Percentiles rank a stretch among this genome's conserved stretches.
These are phyloP conservation scores for Penicillium atrosanguineum DNA, from an alignment of 495 filamentous ascomycete genomes.

Conservation along the genomic window DNA sequence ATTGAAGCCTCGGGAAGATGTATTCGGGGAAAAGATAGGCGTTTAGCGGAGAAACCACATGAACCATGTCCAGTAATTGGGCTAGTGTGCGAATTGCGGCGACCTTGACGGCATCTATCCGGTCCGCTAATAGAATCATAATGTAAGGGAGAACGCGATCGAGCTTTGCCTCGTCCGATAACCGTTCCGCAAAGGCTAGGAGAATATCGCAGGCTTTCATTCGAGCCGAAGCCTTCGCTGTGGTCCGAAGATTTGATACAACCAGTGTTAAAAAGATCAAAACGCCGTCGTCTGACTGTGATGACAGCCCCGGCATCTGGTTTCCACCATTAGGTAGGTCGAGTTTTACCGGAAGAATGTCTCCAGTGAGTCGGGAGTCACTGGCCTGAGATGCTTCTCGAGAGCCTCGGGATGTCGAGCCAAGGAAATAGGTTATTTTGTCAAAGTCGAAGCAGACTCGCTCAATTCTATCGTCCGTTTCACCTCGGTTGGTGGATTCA, in stretches of 20 bases:
- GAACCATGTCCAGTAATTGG: conserved; percentile 83
- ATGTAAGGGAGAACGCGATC: conserved; percentile 92
- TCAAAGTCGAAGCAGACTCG: conserved; percentile 92
- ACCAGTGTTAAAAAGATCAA: conserved; percentile 88
- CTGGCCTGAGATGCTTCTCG: conserved; percentile 21
- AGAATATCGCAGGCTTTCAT: conserved; percentile 91
- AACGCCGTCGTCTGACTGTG: conserved; percentile 74
- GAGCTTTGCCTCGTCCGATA: conserved; percentile 95
- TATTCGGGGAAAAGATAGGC: conserved; percentile 95
- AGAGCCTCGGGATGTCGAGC: conserved; percentile 29
- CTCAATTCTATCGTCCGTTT: conserved; percentile 91
- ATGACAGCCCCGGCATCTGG: conserved; percentile 38
- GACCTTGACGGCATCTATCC: conserved; percentile 76
- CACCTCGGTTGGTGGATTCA: conserved; percentile 64
- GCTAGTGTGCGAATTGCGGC: conserved; percentile 82
- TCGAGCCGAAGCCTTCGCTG: conserved; percentile 79
- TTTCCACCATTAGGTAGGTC: conserved; percentile 85
- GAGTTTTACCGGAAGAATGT: conserved; percentile 71
- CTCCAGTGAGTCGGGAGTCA: conserved; percentile 30
- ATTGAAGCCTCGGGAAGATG: conserved; percentile 78
- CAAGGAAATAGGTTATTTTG: conserved; percentile 92
- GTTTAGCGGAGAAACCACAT: conserved; percentile 88
- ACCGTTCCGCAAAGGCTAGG: conserved; percentile 83
- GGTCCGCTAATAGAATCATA: conserved; percentile 75
- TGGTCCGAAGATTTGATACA: conserved; percentile 83